phyloP scores from a whole-genome alignment of 2,329 filamentous ascomycete species.

The Pseudocercospora vitis region DNA sequence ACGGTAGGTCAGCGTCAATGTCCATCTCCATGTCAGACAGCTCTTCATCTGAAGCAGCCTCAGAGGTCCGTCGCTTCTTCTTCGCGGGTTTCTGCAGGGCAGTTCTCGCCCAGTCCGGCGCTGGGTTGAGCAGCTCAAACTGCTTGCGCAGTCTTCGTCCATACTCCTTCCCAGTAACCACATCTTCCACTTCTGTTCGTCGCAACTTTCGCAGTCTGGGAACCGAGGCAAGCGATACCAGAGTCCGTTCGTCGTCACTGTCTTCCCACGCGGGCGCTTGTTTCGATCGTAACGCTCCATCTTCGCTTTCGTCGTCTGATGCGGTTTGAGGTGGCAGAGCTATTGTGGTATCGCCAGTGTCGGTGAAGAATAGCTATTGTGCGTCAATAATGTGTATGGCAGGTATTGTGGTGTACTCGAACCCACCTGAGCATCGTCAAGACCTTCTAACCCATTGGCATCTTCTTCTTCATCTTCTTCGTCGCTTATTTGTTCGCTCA shows the following conservation, averaged over 20 bases:
- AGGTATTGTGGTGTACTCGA: conserved; percentile 21
- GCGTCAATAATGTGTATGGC: conserved; percentile 14
- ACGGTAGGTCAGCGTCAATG: conserved; percentile 59
- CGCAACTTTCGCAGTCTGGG: conserved; percentile 80
- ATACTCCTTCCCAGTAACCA: conserved; percentile 86
- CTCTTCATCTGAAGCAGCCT: conserved; percentile 35
- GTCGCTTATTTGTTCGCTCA: conserved; percentile 43
- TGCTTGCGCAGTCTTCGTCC: conserved; percentile 75
- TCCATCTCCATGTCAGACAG: conserved; percentile 53
- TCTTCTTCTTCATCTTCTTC: conserved; percentile 49
- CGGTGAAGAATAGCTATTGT: conserved; percentile 72
- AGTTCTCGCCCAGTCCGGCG: conserved; percentile 61
- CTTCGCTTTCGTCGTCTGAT: conserved; percentile 45
- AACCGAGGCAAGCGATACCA: conserved; percentile 75
- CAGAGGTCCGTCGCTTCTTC: conserved; percentile 50
- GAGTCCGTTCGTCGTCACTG: conserved; percentile 88
- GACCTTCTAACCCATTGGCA: conserved; percentile 53
- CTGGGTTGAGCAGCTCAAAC: conserved; percentile 59
- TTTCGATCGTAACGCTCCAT: conserved; percentile 38
- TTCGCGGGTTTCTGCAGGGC: conserved; percentile 43
- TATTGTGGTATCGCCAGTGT: conserved; percentile 56
- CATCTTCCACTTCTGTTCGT: conserved; percentile 75
- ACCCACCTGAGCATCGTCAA: conserved; percentile 71
- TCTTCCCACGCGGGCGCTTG: conserved; percentile 78
- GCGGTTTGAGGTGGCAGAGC: conserved; percentile 44